Base-by-base conservation (phyloP, 768 basidiomycete genomes). In the Dentipellis sp. region DNA sequence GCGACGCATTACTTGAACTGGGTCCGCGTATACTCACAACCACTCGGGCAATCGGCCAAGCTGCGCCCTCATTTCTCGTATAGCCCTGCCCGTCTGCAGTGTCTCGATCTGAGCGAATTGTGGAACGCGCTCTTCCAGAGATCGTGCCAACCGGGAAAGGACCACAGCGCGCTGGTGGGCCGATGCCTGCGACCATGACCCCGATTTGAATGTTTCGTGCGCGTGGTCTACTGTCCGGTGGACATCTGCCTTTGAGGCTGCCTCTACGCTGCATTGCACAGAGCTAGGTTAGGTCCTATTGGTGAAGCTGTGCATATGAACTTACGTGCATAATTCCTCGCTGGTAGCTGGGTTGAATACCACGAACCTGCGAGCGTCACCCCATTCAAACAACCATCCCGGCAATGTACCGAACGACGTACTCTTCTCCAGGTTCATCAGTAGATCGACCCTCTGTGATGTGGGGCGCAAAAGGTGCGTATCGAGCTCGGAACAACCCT, bases 31-130 rank as follows among this genome's bases (percentile, higher is more conserved):
- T 4, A 72, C 86, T 67, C 61, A 91, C 87, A 92, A 75, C 91
- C 91, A 94, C 68, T 93, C 89, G 5, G 90, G 89, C 37, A 93
- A 73, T 39, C 91, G 76, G 1, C 77, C 72, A 3, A 94, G 74
- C 68, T 94, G 91, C 0, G 82, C 81, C 17, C 74, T 80, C 89
- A 94, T 91, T 69, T 94, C 91, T 11, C 87, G 76, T 48, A 91
- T 83, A n/a, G 87, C 74, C 54, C 89, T 75, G 10, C 90, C 91
- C 0, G 90, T 92, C 67, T 93, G 90, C 50, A 83, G 56, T 1
- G 82, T 80, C 68, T 93, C 91, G 17, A 86, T 70, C 39, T 70
- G 67, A 2, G 88, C 86, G 11, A 91, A 65, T 22, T 82, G 76
- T 0, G 79, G 74, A 16, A 86, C 69, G 60, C 71, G 76, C 16